Evolutionary conservation across 1,284 basidiomycete species (phyloP).

Genomic region (Malassezia brasiliensis): DNA sequence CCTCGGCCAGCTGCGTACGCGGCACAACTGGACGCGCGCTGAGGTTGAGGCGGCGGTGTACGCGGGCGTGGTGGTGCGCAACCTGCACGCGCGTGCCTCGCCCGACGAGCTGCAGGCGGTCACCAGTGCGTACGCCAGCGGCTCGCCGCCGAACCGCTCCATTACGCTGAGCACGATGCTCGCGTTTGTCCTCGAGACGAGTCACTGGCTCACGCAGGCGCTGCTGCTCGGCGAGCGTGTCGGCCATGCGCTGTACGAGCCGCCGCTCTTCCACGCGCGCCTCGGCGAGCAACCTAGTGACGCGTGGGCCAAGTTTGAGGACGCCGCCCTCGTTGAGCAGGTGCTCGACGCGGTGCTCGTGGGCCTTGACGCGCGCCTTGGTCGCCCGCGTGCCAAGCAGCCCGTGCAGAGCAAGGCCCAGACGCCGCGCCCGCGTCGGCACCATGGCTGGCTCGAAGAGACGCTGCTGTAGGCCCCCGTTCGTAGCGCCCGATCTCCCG

Average conservation of each 20-base stretch:
- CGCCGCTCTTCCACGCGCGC: conserved; percentile 17
- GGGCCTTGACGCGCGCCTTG: conserved; percentile 10
- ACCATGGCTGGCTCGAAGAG: conserved; percentile 13
- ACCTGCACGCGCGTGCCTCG: conserved; percentile 6
- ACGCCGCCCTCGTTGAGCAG: conserved; percentile 3
- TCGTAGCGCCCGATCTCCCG: conserved; percentile 2
- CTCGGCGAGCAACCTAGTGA: conserved; percentile 3
- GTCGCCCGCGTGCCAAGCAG: conserved; percentile 1
- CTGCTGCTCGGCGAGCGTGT: conserved; percentile 5
- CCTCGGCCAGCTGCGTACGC: conserved; percentile 12
- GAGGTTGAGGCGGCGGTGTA: conserved; percentile 16
- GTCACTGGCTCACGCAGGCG: conserved; percentile 11
- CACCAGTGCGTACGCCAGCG: conserved; percentile 9
- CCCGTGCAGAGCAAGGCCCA: background rate
- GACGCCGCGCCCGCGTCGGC: conserved; percentile 13
- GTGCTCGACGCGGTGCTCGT: conserved; percentile 6
- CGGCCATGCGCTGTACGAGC: conserved; percentile 8
- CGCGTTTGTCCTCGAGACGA: conserved; percentile 15
- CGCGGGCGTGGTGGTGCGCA: conserved; percentile 8
- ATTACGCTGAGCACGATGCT: conserved; percentile 16
- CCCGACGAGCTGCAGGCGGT: conserved; percentile 13
- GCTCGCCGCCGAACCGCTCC: conserved; percentile 17
- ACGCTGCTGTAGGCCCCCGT: conserved; percentile 12
- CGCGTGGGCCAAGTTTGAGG: conserved; percentile 13
- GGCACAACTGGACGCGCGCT: conserved; percentile 13